Conservation (phyloP, 1,139 yeast genomes). For the Yamadazyma blattariae region DNA sequence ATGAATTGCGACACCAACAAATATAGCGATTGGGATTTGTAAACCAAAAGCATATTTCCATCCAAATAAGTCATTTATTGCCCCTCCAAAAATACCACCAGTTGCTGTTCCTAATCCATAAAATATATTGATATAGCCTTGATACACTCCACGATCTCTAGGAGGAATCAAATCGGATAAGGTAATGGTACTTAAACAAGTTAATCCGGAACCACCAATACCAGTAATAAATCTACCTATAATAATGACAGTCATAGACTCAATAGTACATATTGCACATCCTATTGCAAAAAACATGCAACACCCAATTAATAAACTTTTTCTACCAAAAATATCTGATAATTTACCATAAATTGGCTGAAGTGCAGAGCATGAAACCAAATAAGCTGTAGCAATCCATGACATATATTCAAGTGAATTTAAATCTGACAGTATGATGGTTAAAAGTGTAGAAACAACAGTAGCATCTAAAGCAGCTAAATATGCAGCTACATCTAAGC, state of each 20-base stretch:
- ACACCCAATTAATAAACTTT: slow-evolving; percentile 35
- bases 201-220: slow-evolving; percentile 55
- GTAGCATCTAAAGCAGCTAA: slow-evolving; percentile 46
- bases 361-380: slow-evolving; percentile 43
- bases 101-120: slow-evolving; percentile 52
- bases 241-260: slow-evolving; percentile 45
- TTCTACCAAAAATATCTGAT: slow-evolving; percentile 84
- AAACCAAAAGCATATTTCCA: slow-evolving; percentile 66
- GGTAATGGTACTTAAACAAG: slow-evolving; percentile 50
- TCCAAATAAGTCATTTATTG: slow-evolving; percentile 66
- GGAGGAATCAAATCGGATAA: slow-evolving; percentile 52
- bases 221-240: slow-evolving; percentile 57
- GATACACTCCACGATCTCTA: slow-evolving; percentile 52
- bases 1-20: slow-evolving; percentile 43
- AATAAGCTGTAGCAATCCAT: slow-evolving; percentile 47
- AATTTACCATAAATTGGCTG: slow-evolving; percentile 81
- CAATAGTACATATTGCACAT: slow-evolving; percentile 38
- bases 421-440: slow-evolving; percentile 44
- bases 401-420: slow-evolving; percentile 37
- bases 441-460: slow-evolving; percentile 43
- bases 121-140: slow-evolving; percentile 50
- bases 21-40: slow-evolving; percentile 61
- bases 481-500: slow-evolving; percentile 37
- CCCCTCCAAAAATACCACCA: slow-evolving; percentile 64
- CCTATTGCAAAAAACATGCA: slow-evolving; percentile 37